A percentile compares a stretch with the other conserved stretches of the same genome.
phyloP scores from a whole-genome alignment of 1,284 basidiomycete genomes.

The Vanrija pseudolonga region DNA sequence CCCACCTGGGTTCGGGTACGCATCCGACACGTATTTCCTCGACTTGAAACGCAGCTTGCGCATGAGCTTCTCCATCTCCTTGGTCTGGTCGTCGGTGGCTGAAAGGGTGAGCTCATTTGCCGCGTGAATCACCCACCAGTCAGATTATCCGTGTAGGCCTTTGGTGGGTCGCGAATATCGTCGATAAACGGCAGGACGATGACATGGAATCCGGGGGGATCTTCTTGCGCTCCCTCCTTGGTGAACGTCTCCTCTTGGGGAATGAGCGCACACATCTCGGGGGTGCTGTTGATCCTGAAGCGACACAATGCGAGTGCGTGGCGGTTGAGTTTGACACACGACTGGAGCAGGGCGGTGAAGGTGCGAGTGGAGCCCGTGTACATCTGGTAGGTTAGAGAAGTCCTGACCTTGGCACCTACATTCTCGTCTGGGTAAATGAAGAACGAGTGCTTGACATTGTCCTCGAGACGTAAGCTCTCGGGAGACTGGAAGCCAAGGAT shows the following conservation, averaged over 20 bases:
- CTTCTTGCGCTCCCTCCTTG: constrained; percentile 66
- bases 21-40: constrained; percentile 76
- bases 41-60: constrained; percentile 74
- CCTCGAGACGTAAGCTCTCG: constrained; percentile 69
- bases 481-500: constrained; percentile 86
- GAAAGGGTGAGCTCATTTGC: constrained; percentile 2
- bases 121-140: constrained; percentile 55
- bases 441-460: constrained; percentile 84
- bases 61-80: constrained; percentile 69
- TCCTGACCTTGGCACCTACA: constrained; percentile 50
- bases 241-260: constrained; percentile 79
- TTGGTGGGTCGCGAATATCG: constrained; percentile 76
- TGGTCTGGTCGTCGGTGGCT: constrained; percentile 68
- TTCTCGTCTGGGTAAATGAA: constrained; percentile 92
- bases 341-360: constrained; percentile 79
- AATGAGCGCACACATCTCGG: constrained; percentile 77
- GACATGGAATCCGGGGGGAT: constrained; percentile 88
- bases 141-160: constrained; percentile 47
- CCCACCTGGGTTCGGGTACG: constrained; percentile 87
- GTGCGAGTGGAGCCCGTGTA: constrained; percentile 88
- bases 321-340: constrained; percentile 75
- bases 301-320: constrained; percentile 74
- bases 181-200: constrained; percentile 89
- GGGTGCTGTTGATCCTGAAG: constrained; percentile 67
- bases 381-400: not conserved